phyloP scores from a whole-genome alignment of 1,139 yeast species.

The Debaryomyces psychrophilus region DNA sequence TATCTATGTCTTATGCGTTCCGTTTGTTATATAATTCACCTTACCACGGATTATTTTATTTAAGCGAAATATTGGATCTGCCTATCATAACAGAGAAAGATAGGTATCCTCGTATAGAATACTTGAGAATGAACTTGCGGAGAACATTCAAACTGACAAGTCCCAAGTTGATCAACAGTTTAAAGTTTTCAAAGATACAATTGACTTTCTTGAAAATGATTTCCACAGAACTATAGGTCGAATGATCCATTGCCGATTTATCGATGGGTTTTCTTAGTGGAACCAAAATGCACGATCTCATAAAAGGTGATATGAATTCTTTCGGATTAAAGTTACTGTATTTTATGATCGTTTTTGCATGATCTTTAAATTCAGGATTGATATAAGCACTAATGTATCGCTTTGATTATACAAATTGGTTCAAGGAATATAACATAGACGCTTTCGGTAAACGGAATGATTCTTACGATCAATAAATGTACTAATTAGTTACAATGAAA shows the following conservation, averaged over 20 bases:
- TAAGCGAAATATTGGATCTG: slow-evolving; percentile 14
- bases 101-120: slow-evolving; percentile 22
- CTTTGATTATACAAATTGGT: slow-evolving; percentile 16
- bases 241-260: slow-evolving; percentile 33
- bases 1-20: slow-evolving; percentile 13
- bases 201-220: slow-evolving; percentile 19
- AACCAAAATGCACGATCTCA: slow-evolving; percentile 20
- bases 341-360: slow-evolving; percentile 14
- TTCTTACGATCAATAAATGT: slow-evolving; percentile 14
- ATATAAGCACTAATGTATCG: slow-evolving; percentile 13
- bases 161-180: slow-evolving; percentile 17
- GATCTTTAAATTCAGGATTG: slow-evolving; percentile 12
- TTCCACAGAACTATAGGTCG: slow-evolving; percentile 19
- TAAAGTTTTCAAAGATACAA: slow-evolving; percentile 15
- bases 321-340: slow-evolving; percentile 18
- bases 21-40: slow-evolving; percentile 19
- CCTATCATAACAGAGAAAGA: slow-evolving; percentile 14
- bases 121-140: slow-evolving; percentile 18
- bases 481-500: slow-evolving; percentile 1
- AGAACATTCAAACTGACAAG: slow-evolving; percentile 11
- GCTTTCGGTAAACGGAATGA: slow-evolving; percentile 15
- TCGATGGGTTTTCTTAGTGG: slow-evolving; percentile 30
- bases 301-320: slow-evolving; percentile 8
- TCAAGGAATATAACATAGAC: slow-evolving; percentile 10
- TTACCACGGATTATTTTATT: slow-evolving; percentile 19